Evolutionary conservation across 768 basidiomycete species (phyloP), one percentile per base, ranked within the genome.

Genomic region (Tremella yokohamensis): DNA sequence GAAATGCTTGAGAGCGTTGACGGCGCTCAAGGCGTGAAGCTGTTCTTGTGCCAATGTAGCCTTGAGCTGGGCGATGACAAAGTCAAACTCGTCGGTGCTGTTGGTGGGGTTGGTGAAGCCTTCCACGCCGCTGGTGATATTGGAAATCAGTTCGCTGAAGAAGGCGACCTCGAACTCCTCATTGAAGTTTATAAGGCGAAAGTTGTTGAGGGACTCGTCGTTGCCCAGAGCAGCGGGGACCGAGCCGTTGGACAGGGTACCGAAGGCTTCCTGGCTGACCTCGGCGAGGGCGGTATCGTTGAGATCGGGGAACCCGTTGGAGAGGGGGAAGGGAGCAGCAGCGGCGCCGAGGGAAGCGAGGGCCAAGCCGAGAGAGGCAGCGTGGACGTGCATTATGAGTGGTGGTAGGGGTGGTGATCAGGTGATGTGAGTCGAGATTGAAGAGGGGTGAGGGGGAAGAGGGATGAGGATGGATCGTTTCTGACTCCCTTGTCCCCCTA

Each of bases 111-210:
- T 42, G 8, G 47, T 51, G 29, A 50, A 57, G 7, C 56, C 56
- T 4, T 37, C 47, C 16, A 57, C 49, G n/a, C 56, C 56, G 49
- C 50, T 51, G 8, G 56, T 57, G 19, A 57, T 42, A 18, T 57
- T 57, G 37, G 13, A 19, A 16, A 57, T 19, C 3, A 57, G 24
- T 2, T 44, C 38, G 24, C 34, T 37, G 39, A 57, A 57, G 56
- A 57, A 57, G 13, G 49, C 48, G 19, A 51, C 49, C 49, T 57
- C 56, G 40, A 57, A 57, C n/a, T 51, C 50, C 39, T 57, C 56
- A 19, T 57, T 57, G 49, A 24, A 49, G 16, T 49, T 48, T 49
- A 57, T 49, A 8, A 57, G 49, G 13, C 44, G 56, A 13, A 57
- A 42, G 19, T 44, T 57, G 22, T 19, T 37, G 24, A 57, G 24